A percentile compares a stretch with the other conserved stretches of the same genome.
phyloP scores from a whole-genome alignment of 768 basidiomycete genomes.

The Boletus edulis region DNA sequence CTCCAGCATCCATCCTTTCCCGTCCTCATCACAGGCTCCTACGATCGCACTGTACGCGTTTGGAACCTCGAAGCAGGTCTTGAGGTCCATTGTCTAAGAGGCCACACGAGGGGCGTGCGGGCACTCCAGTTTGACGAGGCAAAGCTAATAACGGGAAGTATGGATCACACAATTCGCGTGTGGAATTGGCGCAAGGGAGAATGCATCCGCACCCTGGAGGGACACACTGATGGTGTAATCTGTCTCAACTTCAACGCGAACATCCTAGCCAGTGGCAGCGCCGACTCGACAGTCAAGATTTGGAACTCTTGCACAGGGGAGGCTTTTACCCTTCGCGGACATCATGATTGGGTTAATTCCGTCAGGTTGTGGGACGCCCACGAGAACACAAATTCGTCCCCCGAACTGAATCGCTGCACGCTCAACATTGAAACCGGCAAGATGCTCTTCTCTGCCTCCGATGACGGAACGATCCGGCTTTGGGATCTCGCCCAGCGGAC shows the following conservation, averaged over 20 bases:
- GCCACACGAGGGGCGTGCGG: slow-evolving; percentile 90
- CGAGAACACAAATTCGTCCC: slow-evolving; percentile 4
- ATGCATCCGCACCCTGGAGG: slow-evolving; percentile 83
- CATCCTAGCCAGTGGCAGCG: slow-evolving; percentile 89
- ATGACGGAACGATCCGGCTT: slow-evolving; percentile 89
- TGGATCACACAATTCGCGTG: slow-evolving; percentile 93
- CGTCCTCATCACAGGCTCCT: slow-evolving; percentile 95
- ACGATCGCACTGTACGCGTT: slow-evolving; percentile 89
- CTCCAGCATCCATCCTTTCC: slow-evolving; percentile 83
- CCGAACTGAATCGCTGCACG: slow-evolving; percentile 29
- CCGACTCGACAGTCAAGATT: slow-evolving; percentile 92
- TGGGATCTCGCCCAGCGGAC: slow-evolving; percentile 86
- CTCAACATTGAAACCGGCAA: slow-evolving; percentile 76
- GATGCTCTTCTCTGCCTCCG: slow-evolving; percentile 96
- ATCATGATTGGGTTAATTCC: slow-evolving; percentile 94
- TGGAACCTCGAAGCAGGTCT: slow-evolving; percentile 96
- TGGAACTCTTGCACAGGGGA: slow-evolving; percentile 92
- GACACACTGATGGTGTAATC: slow-evolving; percentile 90
- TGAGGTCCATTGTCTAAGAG: slow-evolving; percentile 78
- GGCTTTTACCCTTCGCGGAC: slow-evolving; percentile 90
- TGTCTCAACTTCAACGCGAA: slow-evolving; percentile 90
- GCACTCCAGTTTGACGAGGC: slow-evolving; percentile 94
- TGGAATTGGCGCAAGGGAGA: slow-evolving; percentile 95
- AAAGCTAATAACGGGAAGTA: slow-evolving; percentile 92
- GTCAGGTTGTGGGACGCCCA: slow-evolving; percentile 85